A percentile compares a stretch with the other conserved stretches of the same genome.
Evolutionary conservation across 352 stramenopile species (phyloP).

Genomic region (Globisporangium mamillatum): DNA sequence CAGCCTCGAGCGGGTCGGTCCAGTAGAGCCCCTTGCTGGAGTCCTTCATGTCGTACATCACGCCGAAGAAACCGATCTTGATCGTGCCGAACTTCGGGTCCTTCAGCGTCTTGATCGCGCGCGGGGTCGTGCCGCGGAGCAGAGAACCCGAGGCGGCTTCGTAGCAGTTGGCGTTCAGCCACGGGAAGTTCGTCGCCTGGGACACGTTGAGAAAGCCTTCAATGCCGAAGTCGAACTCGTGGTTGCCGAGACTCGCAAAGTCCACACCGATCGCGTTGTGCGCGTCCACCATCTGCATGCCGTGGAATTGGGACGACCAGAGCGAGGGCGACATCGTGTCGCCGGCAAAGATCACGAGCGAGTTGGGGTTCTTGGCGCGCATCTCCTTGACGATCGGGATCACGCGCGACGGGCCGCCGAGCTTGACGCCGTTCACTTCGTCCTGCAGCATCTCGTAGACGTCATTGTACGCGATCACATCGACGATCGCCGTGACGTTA

Average conservation of each 20-base stretch:
- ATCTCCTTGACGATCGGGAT: constrained; percentile 54
- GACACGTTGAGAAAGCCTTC: constrained; percentile 74
- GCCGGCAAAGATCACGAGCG: constrained; percentile 3
- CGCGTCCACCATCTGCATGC: constrained; percentile 73
- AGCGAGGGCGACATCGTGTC: neutral
- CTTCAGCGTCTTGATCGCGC: constrained; percentile 48
- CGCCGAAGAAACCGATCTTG: constrained; percentile 61
- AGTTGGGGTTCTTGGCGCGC: constrained; percentile 49
- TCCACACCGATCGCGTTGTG: constrained; percentile 74
- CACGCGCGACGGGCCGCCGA: constrained; percentile 68
- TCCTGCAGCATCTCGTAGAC: constrained; percentile 78
- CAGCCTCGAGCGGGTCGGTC: constrained; percentile 56
- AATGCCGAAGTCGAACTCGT: constrained; percentile 80
- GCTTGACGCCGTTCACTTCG: constrained; percentile 48
- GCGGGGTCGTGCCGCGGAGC: constrained; percentile 5
- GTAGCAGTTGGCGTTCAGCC: constrained; percentile 73
- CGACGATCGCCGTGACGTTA: constrained; percentile 43
- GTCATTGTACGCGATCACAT: constrained; percentile 77
- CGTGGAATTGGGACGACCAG: constrained; percentile 20
- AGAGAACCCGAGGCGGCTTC: constrained; percentile 15
- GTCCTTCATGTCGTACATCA: constrained; percentile 81
- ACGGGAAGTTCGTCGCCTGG: constrained; percentile 50
- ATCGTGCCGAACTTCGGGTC: constrained; percentile 38
- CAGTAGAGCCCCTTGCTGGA: constrained; percentile 63
- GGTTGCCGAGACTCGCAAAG: constrained; percentile 71